Percentiles rank a stretch among this genome's conserved stretches.
These are phyloP conservation scores for Neospermospora avenae DNA, from an alignment of 2,329 filamentous ascomycete species.

Conservation along the genomic window DNA sequence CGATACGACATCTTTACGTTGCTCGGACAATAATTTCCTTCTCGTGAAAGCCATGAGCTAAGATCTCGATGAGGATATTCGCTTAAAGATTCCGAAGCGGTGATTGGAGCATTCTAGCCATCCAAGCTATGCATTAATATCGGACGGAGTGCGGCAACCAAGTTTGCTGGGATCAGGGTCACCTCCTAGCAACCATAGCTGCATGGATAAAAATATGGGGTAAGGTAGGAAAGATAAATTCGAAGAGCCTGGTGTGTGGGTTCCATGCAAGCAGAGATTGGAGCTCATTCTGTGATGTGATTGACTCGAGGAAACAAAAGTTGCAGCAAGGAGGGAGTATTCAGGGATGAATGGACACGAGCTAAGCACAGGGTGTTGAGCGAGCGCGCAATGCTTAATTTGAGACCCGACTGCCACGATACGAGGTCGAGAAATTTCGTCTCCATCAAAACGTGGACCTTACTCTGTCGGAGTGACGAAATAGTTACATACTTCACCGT, in stretches of 20 bases:
- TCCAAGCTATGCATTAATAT: background rate
- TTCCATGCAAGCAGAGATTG: background rate
- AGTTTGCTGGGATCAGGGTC: background rate
- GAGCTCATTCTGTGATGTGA: background rate
- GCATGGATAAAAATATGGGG: slow-evolving; percentile 2
- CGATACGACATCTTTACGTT: background rate
- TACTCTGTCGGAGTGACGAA: background rate
- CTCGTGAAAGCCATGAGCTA: background rate
- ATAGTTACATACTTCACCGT: no score
- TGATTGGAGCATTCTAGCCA: slow-evolving; percentile 12
- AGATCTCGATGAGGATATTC: background rate
- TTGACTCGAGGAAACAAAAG: background rate
- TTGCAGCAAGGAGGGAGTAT: background rate
- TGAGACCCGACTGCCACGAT: slow-evolving; percentile 5
- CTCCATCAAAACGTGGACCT: background rate
- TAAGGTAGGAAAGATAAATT: background rate
- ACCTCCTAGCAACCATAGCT: slow-evolving; percentile 2
- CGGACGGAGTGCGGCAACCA: slow-evolving; percentile 4
- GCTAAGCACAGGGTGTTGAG: background rate
- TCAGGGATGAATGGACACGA: background rate
- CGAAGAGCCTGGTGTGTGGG: background rate
- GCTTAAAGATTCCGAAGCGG: background rate
- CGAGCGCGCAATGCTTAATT: slow-evolving; percentile 13
- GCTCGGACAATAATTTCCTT: slow-evolving; percentile 8
- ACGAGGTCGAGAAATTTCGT: no score